Evolutionary conservation across 176 grass and related monocot species (phyloP), one percentile per base, ranked within the genome.

Genomic region (Triticum aestivum): DNA sequence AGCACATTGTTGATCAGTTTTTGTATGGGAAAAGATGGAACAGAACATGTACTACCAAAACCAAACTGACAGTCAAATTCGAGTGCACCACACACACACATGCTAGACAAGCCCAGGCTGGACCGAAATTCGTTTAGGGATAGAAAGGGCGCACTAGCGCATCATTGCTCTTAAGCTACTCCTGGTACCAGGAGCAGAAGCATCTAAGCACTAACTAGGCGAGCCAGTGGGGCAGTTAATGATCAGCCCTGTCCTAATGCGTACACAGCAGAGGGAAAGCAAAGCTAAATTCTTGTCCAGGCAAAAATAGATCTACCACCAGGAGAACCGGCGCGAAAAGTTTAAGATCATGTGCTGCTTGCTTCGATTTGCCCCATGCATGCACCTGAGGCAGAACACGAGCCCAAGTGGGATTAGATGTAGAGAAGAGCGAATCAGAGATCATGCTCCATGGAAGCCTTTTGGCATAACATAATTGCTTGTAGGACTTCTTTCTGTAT

Each of bases 391-490:
- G 9, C 45, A 30, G 20, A 26, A 32, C 18, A 14, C 39, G 2
- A 54, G 82, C 27, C 58, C 89, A 91, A 87, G 89, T 83, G 85
- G 81, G 68, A 49, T 61, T 80, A 87, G 58, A 84, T 90, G 14
- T 42, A 42, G 45, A 15, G 73, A 68, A 1, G 73, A n/a, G 58
- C 39, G 64, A 86, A 90, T 79, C 84, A 27, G 32, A 77, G 74
- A 80, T 79, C 85, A 84, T 87, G 74, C 29, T 64, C 58, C 70
- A 10, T 30, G 26, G 10, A 39, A 7, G 5, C 52, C 56, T 73
- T 89, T 61, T 42, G 15, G 18, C 33, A 10, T 21, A 18, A 9
- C 9, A 12, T 7, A 68, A 30, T 44, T 45, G 52, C 4, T 4
- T 54, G 2, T 7, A 11, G 10, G 80, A 47, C 5, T 26, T 8